These are phyloP conservation scores for Acephala macrosclerotiorum DNA, from an alignment of 2,329 filamentous ascomycete species.

Conservation along the genomic window DNA sequence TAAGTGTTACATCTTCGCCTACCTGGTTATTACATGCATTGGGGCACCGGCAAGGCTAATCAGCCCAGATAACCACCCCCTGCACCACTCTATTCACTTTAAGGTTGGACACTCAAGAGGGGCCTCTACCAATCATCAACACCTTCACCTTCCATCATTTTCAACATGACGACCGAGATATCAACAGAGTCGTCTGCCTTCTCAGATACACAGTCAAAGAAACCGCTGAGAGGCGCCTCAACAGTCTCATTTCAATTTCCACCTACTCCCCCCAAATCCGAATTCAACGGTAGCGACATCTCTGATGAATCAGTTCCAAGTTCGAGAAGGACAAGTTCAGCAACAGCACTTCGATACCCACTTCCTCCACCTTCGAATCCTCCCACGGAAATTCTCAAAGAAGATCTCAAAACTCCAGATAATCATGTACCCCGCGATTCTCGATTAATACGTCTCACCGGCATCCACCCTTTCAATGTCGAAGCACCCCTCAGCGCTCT, in stretches of 20 bases:
- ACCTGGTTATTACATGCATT: slow-evolving; percentile 1
- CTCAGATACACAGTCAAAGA: slow-evolving; percentile 17
- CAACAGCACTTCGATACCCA: slow-evolving; percentile 48
- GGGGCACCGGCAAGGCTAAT: slow-evolving; percentile 6
- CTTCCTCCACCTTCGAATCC: slow-evolving; percentile 70
- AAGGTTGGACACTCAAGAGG: not conserved
- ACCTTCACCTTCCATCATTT: not conserved
- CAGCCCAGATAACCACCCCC: not conserved
- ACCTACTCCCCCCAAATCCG: slow-evolving; percentile 42
- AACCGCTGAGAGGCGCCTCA: slow-evolving; percentile 19
- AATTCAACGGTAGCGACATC: slow-evolving; percentile 34
- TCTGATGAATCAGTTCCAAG: slow-evolving; percentile 30
- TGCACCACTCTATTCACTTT: not conserved
- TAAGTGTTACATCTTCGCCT: not conserved
- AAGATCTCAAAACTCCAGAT: slow-evolving; percentile 86
- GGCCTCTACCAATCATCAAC: not conserved
- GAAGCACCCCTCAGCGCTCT: slow-evolving; percentile 83
- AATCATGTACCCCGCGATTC: slow-evolving; percentile 80
- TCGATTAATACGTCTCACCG: slow-evolving; percentile 84
- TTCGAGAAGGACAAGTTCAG: slow-evolving; percentile 33
- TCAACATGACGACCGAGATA: slow-evolving; percentile 18
- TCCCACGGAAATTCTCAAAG: slow-evolving; percentile 69
- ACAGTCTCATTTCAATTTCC: slow-evolving; percentile 33
- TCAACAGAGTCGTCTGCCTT: slow-evolving; percentile 13
- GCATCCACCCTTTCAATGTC: slow-evolving; percentile 89